phyloP scores from a whole-genome alignment of 352 stramenopile genomes.

The Peronospora belbahrii region DNA sequence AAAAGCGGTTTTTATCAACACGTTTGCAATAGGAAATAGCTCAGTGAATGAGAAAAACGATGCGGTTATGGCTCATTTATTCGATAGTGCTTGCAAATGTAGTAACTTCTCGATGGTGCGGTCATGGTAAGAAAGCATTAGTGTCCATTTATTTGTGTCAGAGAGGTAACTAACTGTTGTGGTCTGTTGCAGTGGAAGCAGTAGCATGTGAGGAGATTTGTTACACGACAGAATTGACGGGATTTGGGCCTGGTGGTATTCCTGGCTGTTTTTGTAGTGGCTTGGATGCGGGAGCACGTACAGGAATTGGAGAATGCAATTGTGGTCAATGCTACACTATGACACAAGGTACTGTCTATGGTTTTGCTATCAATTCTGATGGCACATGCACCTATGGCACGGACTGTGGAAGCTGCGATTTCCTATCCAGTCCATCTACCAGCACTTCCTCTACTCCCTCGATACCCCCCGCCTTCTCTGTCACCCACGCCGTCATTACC shows the following conservation, averaged over 20 bases:
- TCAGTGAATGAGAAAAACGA: conserved; percentile 1
- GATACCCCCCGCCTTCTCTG: conserved; percentile 1
- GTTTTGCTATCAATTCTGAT: conserved; percentile 22
- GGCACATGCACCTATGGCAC: conserved; percentile 25
- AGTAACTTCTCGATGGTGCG: neutral
- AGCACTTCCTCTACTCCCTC: neutral
- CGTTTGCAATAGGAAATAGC: neutral
- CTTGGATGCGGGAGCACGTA: conserved; percentile 18
- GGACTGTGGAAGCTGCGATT: conserved; percentile 25
- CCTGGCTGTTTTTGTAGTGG: conserved; percentile 28
- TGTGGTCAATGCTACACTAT: conserved; percentile 38
- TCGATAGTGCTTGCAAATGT: conserved; percentile 5
- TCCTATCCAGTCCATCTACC: conserved; percentile 1
- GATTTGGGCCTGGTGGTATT: conserved; percentile 26
- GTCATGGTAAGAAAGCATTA: conserved; percentile 4
- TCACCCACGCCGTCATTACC: neutral
- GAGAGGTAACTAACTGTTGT: conserved; percentile 4
- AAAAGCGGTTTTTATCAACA: neutral
- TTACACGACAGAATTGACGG: conserved; percentile 25
- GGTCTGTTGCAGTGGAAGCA: conserved; percentile 10
- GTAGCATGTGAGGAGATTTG: conserved; percentile 29
- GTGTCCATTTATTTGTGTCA: neutral
- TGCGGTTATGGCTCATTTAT: conserved; percentile 11
- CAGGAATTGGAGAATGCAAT: conserved; percentile 18
- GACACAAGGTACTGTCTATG: conserved; percentile 20